Percentiles rank a stretch among this genome's conserved stretches.
These are phyloP conservation scores for Alternaria sp. DNA, from an alignment of 2,329 filamentous ascomycete genomes.

Conservation along the genomic window DNA sequence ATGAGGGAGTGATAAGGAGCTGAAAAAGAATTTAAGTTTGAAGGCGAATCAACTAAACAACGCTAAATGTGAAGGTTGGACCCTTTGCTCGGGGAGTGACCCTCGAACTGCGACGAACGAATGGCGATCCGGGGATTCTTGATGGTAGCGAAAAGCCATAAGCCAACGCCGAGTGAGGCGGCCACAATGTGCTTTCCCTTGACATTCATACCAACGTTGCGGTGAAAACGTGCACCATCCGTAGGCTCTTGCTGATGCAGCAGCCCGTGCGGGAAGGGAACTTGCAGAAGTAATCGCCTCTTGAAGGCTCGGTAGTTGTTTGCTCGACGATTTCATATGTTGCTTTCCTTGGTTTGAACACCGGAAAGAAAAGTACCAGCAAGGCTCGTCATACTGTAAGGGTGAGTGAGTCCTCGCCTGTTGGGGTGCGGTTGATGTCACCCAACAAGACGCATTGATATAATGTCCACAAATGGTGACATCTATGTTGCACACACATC, in stretches of 20 bases:
- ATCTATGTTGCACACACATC: slow-evolving; percentile 21
- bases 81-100: background rate
- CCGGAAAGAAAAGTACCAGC: slow-evolving; percentile 2
- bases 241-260: background rate
- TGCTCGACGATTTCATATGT: background rate
- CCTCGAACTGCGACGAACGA: background rate
- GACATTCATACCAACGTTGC: background rate
- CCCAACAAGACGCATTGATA: slow-evolving; percentile 18
- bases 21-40: background rate
- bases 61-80: background rate
- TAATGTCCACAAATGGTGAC: slow-evolving; percentile 12
- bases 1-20: background rate
- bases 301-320: slow-evolving; percentile 9
- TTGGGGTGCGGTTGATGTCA: slow-evolving; percentile 17
- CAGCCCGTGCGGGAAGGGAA: slow-evolving; percentile 7
- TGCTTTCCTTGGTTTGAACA: slow-evolving; percentile 1
- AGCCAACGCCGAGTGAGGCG: background rate
- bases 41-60: background rate
- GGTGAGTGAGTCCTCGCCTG: slow-evolving; percentile 7
- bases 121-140: background rate
- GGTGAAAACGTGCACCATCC: slow-evolving; percentile 10
- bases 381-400: slow-evolving; percentile 7
- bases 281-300: slow-evolving; percentile 2
- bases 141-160: slow-evolving; percentile 2
- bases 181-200: background rate